phyloP scores from a whole-genome alignment of 352 stramenopile genomes.

The Pythium biforme region DNA sequence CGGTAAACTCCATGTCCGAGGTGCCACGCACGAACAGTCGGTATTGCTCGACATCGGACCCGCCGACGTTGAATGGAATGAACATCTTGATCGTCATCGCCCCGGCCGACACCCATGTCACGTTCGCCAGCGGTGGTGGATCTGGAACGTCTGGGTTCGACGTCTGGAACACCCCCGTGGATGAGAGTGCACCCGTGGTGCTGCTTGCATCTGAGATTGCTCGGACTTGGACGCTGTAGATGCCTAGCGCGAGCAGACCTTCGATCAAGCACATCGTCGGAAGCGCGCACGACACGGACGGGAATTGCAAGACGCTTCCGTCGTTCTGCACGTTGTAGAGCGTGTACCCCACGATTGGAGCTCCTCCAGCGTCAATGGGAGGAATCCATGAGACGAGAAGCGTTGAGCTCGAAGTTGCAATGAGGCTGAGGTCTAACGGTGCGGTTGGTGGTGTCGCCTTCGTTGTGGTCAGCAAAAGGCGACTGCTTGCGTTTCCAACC shows the following conservation, averaged over 20 bases:
- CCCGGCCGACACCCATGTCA: conserved; percentile 42
- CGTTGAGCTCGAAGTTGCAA: conserved; percentile 38
- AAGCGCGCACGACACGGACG: conserved; percentile 26
- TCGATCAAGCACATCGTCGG: conserved; percentile 42
- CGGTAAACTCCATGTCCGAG: conserved; percentile 22
- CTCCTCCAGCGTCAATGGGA: conserved; percentile 49
- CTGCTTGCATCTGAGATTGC: conserved; percentile 30
- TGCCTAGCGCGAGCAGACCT: conserved; percentile 36
- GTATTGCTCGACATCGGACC: conserved; percentile 43
- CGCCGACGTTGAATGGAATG: conserved; percentile 45
- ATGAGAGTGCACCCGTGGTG: conserved; percentile 33
- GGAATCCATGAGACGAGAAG: conserved; percentile 45
- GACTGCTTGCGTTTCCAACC: conserved; percentile 21
- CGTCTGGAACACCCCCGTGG: conserved; percentile 27
- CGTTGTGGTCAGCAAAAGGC: conserved; percentile 30
- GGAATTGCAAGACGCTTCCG: conserved; percentile 24
- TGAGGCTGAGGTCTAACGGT: conserved; percentile 32
- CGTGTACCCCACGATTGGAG: conserved; percentile 44
- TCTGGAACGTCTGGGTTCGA: conserved; percentile 43
- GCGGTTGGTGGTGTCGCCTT: conserved; percentile 27
- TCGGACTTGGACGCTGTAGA: conserved; percentile 44
- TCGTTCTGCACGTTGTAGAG: conserved; percentile 35
- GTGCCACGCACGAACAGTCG: conserved; percentile 35
- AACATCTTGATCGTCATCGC: conserved; percentile 57
- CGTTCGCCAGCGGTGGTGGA: conserved; percentile 29